Evolutionary conservation across 331 rosid genomes (phyloP).

Genomic region (Malus hybrid): DNA sequence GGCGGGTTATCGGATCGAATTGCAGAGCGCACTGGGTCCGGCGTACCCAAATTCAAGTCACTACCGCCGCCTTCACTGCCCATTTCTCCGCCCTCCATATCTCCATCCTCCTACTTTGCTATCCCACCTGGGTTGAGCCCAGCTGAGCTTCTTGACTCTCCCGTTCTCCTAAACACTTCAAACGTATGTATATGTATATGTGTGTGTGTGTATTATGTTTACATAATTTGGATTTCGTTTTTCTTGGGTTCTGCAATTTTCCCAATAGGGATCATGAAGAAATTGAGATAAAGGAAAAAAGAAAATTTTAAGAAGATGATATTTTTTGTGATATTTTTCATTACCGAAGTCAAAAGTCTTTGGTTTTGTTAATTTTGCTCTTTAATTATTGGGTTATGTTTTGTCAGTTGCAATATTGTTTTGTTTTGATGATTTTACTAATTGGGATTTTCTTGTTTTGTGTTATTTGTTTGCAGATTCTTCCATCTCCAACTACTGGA

Average conservation of each 20-base stretch:
- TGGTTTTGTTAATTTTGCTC: not conserved
- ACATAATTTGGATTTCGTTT: not conserved
- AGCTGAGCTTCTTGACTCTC: slow-evolving; percentile 89
- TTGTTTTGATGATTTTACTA: not conserved
- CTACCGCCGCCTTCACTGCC: slow-evolving; percentile 82
- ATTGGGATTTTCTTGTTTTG: not conserved
- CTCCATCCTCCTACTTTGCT: slow-evolving; percentile 68
- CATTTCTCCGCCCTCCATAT: slow-evolving; percentile 60
- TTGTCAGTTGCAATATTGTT: not conserved
- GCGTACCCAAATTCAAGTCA: slow-evolving; percentile 78
- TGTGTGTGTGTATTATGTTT: not conserved
- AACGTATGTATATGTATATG: slow-evolving; percentile 34
- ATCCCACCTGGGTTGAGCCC: slow-evolving; percentile 76
- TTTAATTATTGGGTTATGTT: not conserved
- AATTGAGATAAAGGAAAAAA: not conserved
- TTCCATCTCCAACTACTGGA: slow-evolving; percentile 89
- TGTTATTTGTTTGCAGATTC: slow-evolving; percentile 25
- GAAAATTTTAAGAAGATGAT: not conserved
- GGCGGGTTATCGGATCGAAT: slow-evolving; percentile 45
- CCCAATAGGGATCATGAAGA: not conserved
- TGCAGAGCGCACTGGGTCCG: slow-evolving; percentile 45
- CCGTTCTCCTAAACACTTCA: slow-evolving; percentile 60
- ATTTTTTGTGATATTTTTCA: not conserved
- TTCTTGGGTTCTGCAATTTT: not conserved
- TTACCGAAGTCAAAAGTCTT: not conserved